A percentile compares a stretch with the other conserved stretches of the same genome.
These are phyloP conservation scores for Boletus rubroflammeus DNA, from an alignment of 768 basidiomycete species.

Conservation along the genomic window DNA sequence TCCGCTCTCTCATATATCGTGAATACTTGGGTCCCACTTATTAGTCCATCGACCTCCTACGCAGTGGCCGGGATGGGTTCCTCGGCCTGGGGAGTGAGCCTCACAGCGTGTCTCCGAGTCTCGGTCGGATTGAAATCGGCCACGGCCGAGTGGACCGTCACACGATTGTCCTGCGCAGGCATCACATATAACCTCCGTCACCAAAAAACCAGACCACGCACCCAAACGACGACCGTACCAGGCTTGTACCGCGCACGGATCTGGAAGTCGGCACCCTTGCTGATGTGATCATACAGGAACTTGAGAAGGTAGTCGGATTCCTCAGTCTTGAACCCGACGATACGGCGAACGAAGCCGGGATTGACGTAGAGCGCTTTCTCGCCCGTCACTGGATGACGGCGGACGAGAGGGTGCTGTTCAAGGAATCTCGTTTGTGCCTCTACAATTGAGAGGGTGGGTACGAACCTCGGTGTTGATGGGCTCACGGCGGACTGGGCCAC, in stretches of 20 bases:
- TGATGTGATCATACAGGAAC: neutral
- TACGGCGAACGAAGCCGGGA: conserved; percentile 36
- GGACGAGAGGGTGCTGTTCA: conserved; percentile 39
- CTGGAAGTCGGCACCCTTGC: neutral
- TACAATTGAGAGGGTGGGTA: neutral
- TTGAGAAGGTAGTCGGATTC: conserved; percentile 41
- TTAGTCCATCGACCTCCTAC: neutral
- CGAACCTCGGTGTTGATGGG: neutral
- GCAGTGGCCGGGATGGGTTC: neutral
- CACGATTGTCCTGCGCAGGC: neutral
- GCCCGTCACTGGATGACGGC: conserved; percentile 55
- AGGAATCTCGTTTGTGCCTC: neutral
- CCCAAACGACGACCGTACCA: neutral
- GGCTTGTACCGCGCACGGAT: neutral
- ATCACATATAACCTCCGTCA: neutral
- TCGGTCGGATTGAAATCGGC: neutral
- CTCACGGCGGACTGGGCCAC: neutral
- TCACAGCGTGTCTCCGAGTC: neutral
- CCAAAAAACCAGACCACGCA: neutral
- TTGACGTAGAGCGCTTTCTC: conserved; percentile 49
- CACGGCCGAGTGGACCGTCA: neutral
- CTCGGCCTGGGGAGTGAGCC: neutral
- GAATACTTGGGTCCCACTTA: neutral
- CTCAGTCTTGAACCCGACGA: conserved; percentile 35
- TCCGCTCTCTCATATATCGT: neutral